Evolutionary conservation across 2,329 filamentous ascomycete genomes (phyloP).

Genomic region (Pestalotiopsis sp.): DNA sequence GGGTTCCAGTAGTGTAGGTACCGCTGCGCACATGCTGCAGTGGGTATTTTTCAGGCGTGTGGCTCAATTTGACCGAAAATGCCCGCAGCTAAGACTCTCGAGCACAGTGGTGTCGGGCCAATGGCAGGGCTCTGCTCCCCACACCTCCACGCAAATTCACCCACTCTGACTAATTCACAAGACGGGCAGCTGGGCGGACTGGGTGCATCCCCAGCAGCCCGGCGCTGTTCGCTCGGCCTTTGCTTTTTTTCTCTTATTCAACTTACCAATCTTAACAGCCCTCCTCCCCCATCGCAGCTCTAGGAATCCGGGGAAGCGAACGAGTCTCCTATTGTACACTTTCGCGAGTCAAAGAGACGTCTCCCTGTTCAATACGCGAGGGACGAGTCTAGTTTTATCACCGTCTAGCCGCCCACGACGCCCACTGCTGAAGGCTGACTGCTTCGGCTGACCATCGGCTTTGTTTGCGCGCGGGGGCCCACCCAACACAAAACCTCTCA

Average conservation of each 20-base stretch:
- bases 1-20: not conserved
- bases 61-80: constrained; percentile 2
- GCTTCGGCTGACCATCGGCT: not conserved
- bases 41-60: not conserved
- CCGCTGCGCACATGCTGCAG: not conserved
- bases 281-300: constrained; percentile 2
- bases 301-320: not conserved
- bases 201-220: constrained; percentile 1
- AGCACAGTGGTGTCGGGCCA: not conserved
- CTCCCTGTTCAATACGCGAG: not conserved
- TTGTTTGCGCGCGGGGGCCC: not conserved
- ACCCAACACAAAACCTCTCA: not conserved
- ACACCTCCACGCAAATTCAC: constrained; percentile 5
- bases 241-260: constrained; percentile 9
- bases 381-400: not conserved
- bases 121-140: not conserved
- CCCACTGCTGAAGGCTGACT: not conserved
- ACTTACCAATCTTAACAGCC: constrained; percentile 5
- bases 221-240: not conserved
- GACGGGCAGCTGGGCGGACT: not conserved
- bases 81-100: not conserved
- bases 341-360: not conserved
- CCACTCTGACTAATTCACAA: constrained; percentile 10
- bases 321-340: not conserved
- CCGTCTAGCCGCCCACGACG: not conserved